Base-by-base conservation (phyloP, 2,329 filamentous ascomycete species). In the Epicoccum nigrum region DNA sequence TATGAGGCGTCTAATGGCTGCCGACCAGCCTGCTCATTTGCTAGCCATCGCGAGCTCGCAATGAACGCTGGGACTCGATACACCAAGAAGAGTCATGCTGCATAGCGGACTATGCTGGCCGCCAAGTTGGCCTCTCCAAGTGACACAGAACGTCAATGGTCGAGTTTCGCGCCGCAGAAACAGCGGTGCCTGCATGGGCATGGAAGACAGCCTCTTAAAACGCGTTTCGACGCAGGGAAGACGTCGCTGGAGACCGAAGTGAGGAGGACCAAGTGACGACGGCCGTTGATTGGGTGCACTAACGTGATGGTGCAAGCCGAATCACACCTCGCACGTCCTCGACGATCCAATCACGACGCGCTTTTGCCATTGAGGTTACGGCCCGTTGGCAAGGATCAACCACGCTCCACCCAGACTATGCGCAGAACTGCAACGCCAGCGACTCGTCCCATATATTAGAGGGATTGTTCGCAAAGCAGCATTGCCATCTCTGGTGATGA, bases 1-100 rank as follows among this genome's bases (percentile, higher is more conserved):
- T 27, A 48, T 64, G 66, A 67, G 65, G 68, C 66, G 70, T 68
- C 54, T 62, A 71, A 67, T 65, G 65, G 65, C 66, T 61, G 63
- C 61, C 60, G 44, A 52, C 49, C 40, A 47, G 58, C 50, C 27
- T 41, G 60, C 51, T 64, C 59, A 70, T 69, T 68, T 66, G 67
- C 65, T 59, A 55, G 55, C 44, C 33, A 41, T 23, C 32, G 54
- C 53, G 51, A 57, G 59, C 59, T 65, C 59, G 62, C 59, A 56
- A 66, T 64, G 59, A 56, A 46, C n/a, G 45, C 55, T 64, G 53
- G 55, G 58, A 64, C 62, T 63, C 60, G 64, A 64, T 59, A 56
- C 58, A 60, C 62, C 59, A 59, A 60, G 56, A 53, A 59, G 59
- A 58, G 51, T 58, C 58, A 58, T 59, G 58, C 56, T 58, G 58